A percentile compares a stretch with the other conserved stretches of the same genome.
These are phyloP conservation scores for Pseudoscleropodium purum DNA, from an alignment of 225 moss, liverwort and hornwort species.

Conservation along the genomic window DNA sequence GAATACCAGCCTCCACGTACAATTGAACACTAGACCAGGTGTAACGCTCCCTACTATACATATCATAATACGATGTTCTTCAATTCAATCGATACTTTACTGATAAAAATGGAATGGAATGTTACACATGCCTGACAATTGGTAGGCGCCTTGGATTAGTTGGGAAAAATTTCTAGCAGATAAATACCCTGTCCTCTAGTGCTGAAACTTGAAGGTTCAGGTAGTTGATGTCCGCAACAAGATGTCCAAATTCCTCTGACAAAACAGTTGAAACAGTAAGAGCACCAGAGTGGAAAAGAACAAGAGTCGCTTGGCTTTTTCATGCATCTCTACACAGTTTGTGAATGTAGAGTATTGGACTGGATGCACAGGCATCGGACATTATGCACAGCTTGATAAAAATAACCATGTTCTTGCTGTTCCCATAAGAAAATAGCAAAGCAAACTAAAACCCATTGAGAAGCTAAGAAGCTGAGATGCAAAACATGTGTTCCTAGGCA, in stretches of 20 bases:
- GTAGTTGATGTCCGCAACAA: constrained; percentile 87
- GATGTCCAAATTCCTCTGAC: constrained; percentile 74
- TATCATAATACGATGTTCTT: neutral
- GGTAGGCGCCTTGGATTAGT: neutral
- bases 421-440: neutral
- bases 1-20: neutral
- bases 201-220: constrained; percentile 45
- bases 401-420: neutral
- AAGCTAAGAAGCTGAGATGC: neutral
- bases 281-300: neutral
- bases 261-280: neutral
- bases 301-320: neutral
- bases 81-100: neutral
- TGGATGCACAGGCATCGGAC: neutral
- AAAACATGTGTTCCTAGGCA: neutral
- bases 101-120: neutral
- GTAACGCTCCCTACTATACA: neutral
- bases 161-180: constrained; percentile 32
- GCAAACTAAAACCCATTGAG: neutral
- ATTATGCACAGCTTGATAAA: neutral
- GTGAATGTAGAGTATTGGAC: neutral
- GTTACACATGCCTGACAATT: neutral
- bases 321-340: neutral
- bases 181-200: constrained; percentile 44
- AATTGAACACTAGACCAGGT: no score